Evolutionary conservation across 2,329 filamentous ascomycete genomes (phyloP), one percentile per base, ranked within the genome.

Genomic region (Beauveria asiatica): DNA sequence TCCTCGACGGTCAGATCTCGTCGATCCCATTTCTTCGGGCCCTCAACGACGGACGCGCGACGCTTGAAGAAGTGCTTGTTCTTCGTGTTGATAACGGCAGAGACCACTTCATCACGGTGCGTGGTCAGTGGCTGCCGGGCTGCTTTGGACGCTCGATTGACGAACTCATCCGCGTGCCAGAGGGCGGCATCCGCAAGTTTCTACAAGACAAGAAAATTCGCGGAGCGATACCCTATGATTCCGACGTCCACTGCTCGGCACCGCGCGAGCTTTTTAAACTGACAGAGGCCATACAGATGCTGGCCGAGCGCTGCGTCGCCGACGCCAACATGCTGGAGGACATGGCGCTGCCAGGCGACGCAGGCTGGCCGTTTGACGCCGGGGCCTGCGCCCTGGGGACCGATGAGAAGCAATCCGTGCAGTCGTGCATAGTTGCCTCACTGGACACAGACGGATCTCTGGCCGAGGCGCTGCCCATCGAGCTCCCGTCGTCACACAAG

Each of bases 261-360:
- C 93, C 94, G 1, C 86, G 89, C 62, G 93, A 97, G 72, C 79
- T 97, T 9, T 95, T 96, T 74, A 87, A 87, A 69, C 82, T 99
- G 68, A 97, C 92, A 5, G 90, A 96, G 71, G 84, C 86, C 11
- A 81, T 96, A 17, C 83, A 83, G 66, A 77, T 72, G 7, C 73
- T 85, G 45, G 78, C 78, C 3, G 83, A 84, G 64, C 78, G 83
- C 21, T 79, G 76, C 27, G 70, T 82, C 8, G 85, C 85, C 0
- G 84, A 87, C 54, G 80, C 82, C 62, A 81, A 81, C 58, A 87
- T 87, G 79, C 72, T 87, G 2, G 80, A 83, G 30, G 76, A 80
- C 11, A 75, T 75, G 60, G 69, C 73, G 23, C 70, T 85, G 2
- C 83, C 84, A 0, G 73, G 74, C 17, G 78, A 83, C 33, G 71